Conservation (phyloP, 2,329 filamentous ascomycete species). For the Aspergillus quadrilineatus region DNA sequence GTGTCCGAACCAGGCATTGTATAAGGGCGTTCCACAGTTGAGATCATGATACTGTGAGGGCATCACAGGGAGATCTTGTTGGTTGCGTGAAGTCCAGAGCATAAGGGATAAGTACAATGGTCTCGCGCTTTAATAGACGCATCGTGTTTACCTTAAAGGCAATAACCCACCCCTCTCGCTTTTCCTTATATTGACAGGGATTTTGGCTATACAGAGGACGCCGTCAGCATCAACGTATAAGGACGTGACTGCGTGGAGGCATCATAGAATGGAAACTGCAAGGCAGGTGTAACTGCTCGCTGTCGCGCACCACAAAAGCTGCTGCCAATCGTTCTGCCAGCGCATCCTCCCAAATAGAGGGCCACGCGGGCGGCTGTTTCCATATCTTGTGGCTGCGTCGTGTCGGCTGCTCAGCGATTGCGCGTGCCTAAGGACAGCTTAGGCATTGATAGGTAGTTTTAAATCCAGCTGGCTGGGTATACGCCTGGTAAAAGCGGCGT, state of each 20-base stretch:
- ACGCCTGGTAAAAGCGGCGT: no score
- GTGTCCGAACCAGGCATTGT: background rate
- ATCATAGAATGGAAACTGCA: background rate
- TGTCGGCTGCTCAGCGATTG: background rate
- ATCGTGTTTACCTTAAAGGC: constrained; percentile 27
- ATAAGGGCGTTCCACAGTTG: background rate
- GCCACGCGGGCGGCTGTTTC: background rate
- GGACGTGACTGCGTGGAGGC: background rate
- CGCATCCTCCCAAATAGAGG: background rate
- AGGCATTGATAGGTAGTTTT: no score
- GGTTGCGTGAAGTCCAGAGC: constrained; percentile 29
- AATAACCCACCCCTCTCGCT: background rate
- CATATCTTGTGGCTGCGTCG: background rate
- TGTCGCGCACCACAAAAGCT: background rate
- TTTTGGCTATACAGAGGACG: background rate
- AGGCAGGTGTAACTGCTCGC: background rate
- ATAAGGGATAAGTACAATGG: constrained; percentile 31
- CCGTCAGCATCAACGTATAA: background rate
- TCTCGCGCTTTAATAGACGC: constrained; percentile 29
- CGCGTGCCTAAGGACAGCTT: no score
- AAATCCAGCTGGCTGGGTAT: no score
- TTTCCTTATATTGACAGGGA: background rate
- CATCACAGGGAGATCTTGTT: constrained; percentile 8
- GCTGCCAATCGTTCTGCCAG: background rate
- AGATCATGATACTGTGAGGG: background rate